Percentiles rank a stretch among this genome's conserved stretches.
phyloP scores from a whole-genome alignment of 2,329 filamentous ascomycete genomes.

The Curvularia eragrostidis region DNA sequence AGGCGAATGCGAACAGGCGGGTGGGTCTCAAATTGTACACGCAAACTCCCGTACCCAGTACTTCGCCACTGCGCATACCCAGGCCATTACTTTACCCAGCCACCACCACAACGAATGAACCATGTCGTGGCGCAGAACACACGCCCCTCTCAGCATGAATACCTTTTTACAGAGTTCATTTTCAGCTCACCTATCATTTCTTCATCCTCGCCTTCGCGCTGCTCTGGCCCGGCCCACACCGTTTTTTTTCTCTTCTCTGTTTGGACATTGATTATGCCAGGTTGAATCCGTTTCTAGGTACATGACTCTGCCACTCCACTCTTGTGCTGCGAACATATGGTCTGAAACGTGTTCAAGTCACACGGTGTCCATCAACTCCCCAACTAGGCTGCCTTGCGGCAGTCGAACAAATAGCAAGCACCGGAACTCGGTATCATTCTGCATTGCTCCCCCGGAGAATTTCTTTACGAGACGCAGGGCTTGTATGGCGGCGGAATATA shows the following conservation, averaged over 20 bases:
- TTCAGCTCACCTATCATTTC: constrained; percentile 9
- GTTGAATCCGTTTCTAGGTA: constrained; percentile 21
- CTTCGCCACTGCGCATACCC: not conserved
- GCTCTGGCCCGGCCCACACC: constrained; percentile 7
- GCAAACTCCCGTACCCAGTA: constrained; percentile 5
- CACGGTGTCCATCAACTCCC: constrained; percentile 9
- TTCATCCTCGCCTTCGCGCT: constrained; percentile 10
- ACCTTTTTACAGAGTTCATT: not conserved
- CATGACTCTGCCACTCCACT: constrained; percentile 16
- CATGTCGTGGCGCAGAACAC: not conserved
- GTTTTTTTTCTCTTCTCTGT: constrained; percentile 13
- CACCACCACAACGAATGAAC: not conserved
- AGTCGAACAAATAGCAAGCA: constrained; percentile 6
- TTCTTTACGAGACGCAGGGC: constrained; percentile 10
- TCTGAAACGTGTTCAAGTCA: constrained; percentile 19
- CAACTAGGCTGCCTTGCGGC: constrained; percentile 1
- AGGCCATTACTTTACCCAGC: not conserved
- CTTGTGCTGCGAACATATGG: constrained; percentile 24
- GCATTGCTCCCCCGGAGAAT: constrained; percentile 16
- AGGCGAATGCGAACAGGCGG: constrained; percentile 14
- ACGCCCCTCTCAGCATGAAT: not conserved
- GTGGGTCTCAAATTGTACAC: not conserved
- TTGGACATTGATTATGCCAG: constrained; percentile 22
- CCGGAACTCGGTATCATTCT: constrained; percentile 13
- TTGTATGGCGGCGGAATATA: constrained; percentile 16